Percentiles rank a stretch among this genome's conserved stretches.
Conservation (phyloP, 345 rosid species). For the Rhodomyrtus tomentosa region DNA sequence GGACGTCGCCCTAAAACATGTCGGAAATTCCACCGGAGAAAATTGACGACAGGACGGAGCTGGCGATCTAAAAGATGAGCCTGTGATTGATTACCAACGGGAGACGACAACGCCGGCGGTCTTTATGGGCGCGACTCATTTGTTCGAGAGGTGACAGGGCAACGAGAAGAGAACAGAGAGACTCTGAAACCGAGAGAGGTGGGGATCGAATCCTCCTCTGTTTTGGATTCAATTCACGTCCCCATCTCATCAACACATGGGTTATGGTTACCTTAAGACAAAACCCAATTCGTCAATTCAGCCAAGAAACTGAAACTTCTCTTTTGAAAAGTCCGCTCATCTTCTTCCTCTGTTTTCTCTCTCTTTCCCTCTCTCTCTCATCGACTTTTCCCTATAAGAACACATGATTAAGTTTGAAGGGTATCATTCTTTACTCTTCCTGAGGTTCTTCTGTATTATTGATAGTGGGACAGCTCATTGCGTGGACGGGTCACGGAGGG, state of each 20-base stretch:
- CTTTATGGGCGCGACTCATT: neutral
- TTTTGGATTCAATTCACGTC: neutral
- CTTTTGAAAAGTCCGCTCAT: neutral
- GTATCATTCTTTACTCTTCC: too few species aligned
- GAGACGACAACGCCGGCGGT: neutral
- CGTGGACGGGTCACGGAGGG: neutral
- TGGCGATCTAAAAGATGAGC: too few species aligned
- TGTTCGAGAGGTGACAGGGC: neutral
- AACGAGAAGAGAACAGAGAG: neutral
- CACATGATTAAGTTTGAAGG: too few species aligned
- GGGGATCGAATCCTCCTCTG: too few species aligned
- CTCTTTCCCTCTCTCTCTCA: neutral
- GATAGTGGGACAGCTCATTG: neutral
- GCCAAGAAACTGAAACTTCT: neutral
- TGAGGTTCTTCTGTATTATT: neutral
- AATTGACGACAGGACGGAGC: too few species aligned
- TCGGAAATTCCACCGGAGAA: too few species aligned
- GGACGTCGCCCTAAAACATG: neutral
- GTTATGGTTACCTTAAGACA: neutral
- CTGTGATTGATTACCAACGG: neutral
- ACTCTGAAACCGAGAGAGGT: neutral
- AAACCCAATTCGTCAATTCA: neutral
- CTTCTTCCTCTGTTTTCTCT: neutral
- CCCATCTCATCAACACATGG: neutral
- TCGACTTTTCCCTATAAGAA: too few species aligned